Evolutionary conservation across 1,139 yeast species (phyloP).

Genomic region (Candida sp.): DNA sequence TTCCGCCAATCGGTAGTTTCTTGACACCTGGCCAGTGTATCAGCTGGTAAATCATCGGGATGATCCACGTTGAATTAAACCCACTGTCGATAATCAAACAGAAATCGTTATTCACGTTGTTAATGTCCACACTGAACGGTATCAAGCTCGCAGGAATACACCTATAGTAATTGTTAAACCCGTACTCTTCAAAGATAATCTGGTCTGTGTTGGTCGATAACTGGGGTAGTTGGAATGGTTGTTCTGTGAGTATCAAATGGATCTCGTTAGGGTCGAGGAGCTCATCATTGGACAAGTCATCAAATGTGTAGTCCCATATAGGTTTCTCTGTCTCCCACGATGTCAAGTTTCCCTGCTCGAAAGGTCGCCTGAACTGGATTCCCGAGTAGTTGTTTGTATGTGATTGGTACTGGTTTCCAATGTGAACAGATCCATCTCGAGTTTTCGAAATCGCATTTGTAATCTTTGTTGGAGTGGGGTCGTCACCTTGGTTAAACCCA

Average conservation of each 20-base stretch:
- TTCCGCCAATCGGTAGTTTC: constrained; percentile 84
- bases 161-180: constrained; percentile 68
- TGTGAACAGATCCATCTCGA: constrained; percentile 71
- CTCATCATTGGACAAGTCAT: constrained; percentile 30
- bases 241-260: constrained; percentile 69
- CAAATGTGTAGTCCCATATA: constrained; percentile 85
- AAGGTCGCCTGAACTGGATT: constrained; percentile 77
- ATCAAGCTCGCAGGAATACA: constrained; percentile 68
- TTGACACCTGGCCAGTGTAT: constrained; percentile 81
- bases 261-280: constrained; percentile 49
- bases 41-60: constrained; percentile 82
- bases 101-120: constrained; percentile 52
- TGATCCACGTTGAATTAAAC: constrained; percentile 83
- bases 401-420: constrained; percentile 70
- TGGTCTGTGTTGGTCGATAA: constrained; percentile 89
- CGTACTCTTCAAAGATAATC: constrained; percentile 93
- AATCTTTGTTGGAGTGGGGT: constrained; percentile 47
- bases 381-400: constrained; percentile 78
- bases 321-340: constrained; percentile 94
- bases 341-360: constrained; percentile 84
- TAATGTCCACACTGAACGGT: constrained; percentile 57
- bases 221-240: constrained; percentile 84
- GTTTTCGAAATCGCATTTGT: constrained; percentile 78
- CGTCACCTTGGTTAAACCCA: constrained; percentile 53
- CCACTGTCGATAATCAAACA: constrained; percentile 89